Conservation (phyloP, 768 basidiomycete genomes). For the Pisolithus microcarpus region DNA sequence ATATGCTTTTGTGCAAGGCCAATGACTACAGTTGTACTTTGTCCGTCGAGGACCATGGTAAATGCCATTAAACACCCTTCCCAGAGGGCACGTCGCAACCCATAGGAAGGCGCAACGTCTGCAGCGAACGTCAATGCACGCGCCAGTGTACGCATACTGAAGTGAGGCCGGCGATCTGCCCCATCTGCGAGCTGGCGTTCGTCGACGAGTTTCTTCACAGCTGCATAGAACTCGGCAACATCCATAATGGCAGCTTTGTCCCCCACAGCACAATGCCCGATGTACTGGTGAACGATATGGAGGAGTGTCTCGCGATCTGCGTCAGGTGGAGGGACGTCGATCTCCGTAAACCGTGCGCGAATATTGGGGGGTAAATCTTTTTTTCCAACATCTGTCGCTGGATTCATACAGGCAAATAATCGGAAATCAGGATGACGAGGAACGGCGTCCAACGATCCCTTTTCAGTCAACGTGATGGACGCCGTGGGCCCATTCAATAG, state of each 20-base stretch:
- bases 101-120: constrained; percentile 68
- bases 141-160: constrained; percentile 92
- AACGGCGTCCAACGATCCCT: constrained; percentile 84
- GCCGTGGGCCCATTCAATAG: constrained; percentile 78
- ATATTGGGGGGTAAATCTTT: constrained; percentile 92
- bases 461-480: constrained; percentile 89
- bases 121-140: constrained; percentile 88
- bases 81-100: constrained; percentile 83
- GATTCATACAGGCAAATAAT: constrained; percentile 98
- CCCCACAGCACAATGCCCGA: constrained; percentile 72
- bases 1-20: constrained; percentile 71
- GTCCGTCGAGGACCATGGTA: constrained; percentile 83
- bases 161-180: constrained; percentile 87
- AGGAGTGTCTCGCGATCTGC: constrained; percentile 84
- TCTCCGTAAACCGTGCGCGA: constrained; percentile 87
- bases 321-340: constrained; percentile 93
- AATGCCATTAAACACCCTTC: constrained; percentile 98
- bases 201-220: constrained; percentile 70
- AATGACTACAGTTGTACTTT: constrained; percentile 61
- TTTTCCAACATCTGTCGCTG: constrained; percentile 97
- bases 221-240: constrained; percentile 82
- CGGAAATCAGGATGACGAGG: constrained; percentile 93
- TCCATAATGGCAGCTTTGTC: constrained; percentile 87
- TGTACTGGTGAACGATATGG: constrained; percentile 82
- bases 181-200: constrained; percentile 84